Evolutionary conservation across 805 yeast species (phyloP), one percentile per base, ranked within the genome.

Genomic region (Schwanniomyces occidentalis): DNA sequence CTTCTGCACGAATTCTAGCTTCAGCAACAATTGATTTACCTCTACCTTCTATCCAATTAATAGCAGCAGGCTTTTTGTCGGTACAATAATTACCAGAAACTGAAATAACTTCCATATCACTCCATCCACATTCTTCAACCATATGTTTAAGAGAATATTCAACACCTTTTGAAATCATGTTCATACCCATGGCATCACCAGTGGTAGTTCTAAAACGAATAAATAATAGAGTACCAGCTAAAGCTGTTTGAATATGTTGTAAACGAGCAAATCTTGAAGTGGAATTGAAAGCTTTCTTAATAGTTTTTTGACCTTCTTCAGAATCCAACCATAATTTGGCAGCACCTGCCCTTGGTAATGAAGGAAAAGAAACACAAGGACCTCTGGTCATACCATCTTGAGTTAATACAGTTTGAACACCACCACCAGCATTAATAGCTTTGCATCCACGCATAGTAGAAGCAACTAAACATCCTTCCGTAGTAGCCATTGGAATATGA

Each of bases 161-260:
- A 29, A 89, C 96, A 62, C 99, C 99, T 66, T 93, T 93, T 18
- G 98, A 91, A 42, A 93, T 93, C 99, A 93, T 93, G 61, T 93
- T 93, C 99, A 93, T 93, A 46, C 99, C 99, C 99, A 93, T 93
- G 13, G 99, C 99, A 70, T 93, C 99, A 63, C 99, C 99, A 13
- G 99, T 93, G 24, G 96, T 89, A n/a, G 99, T 95, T 59, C 90
- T 80, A 72, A 93, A 93, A 55, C 99, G 80, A 50, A 93, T 83
- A 54, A 78, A 93, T 51, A 93, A 71, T 49, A 85, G 71, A 31
- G 84, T 84, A 19, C 99, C 99, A 12, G 99, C 99, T 61, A 91
- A 71, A 3, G 98, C 95, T 12, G 97, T 88, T 61, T 88, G 85
- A 46, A 91, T 71, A 49, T 85, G 85, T 62, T 86, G 95, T 53